Conservation (phyloP, 2,329 filamentous ascomycete species). For the Ascochyta fabae region DNA sequence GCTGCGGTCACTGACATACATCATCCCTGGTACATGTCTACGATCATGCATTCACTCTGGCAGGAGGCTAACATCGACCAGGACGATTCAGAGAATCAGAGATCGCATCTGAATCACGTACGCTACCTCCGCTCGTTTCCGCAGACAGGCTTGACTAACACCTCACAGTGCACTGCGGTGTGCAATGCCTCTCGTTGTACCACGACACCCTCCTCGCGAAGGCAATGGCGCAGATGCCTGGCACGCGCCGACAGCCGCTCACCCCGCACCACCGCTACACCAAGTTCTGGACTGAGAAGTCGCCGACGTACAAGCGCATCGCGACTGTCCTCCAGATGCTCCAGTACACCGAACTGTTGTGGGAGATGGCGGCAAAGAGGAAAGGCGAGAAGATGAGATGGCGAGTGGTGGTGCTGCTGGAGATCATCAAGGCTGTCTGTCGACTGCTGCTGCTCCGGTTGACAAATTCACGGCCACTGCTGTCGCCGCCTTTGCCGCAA, state of each 20-base stretch:
- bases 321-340: slow-evolving; percentile 87
- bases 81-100: slow-evolving; percentile 90
- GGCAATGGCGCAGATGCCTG: slow-evolving; percentile 63
- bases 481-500: slow-evolving; percentile 85
- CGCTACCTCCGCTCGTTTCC: slow-evolving; percentile 29
- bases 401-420: slow-evolving; percentile 84
- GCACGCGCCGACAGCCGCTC: slow-evolving; percentile 58
- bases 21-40: slow-evolving; percentile 74
- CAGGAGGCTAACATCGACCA: slow-evolving; percentile 40
- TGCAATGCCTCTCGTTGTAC: slow-evolving; percentile 89
- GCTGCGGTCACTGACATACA: slow-evolving; percentile 89
- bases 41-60: neutral
- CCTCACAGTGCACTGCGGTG: slow-evolving; percentile 75
- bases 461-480: slow-evolving; percentile 80
- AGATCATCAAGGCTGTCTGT: slow-evolving; percentile 85
- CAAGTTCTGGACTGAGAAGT: slow-evolving; percentile 66
- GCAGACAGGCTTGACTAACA: neutral
- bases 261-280: slow-evolving; percentile 69
- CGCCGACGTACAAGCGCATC: slow-evolving; percentile 77
- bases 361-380: slow-evolving; percentile 94
- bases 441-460: slow-evolving; percentile 79
- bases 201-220: slow-evolving; percentile 85
- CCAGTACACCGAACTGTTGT: slow-evolving; percentile 93
- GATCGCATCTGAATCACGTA: slow-evolving; percentile 86
- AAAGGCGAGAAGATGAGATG: slow-evolving; percentile 81